A percentile compares a stretch with the other conserved stretches of the same genome.
phyloP scores from a whole-genome alignment of 2,329 filamentous ascomycete genomes.

The Xylariaceae sp. region DNA sequence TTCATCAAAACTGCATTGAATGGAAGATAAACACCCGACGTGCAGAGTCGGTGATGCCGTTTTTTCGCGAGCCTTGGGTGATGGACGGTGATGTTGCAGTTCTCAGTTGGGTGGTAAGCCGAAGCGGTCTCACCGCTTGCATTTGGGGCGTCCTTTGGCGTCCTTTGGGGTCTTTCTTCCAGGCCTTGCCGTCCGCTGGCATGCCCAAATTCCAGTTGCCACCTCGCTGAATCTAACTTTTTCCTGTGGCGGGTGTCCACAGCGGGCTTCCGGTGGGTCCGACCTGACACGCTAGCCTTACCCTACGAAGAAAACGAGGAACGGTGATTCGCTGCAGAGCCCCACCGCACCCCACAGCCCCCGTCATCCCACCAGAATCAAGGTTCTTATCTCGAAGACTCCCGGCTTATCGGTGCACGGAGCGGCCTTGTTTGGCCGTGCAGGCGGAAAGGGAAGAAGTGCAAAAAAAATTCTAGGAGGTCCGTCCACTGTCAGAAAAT shows the following conservation, averaged over 20 bases:
- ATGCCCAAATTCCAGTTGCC: background rate
- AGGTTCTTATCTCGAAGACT: background rate
- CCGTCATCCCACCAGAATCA: background rate
- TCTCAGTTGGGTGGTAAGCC: too few species aligned
- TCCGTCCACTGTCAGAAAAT: constrained; percentile 17
- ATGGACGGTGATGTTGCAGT: too few species aligned
- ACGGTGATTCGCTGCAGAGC: background rate
- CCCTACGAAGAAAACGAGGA: background rate
- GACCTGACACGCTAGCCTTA: background rate
- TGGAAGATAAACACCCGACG: too few species aligned
- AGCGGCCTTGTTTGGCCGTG: background rate
- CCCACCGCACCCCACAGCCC: background rate
- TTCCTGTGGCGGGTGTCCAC: constrained; percentile 10
- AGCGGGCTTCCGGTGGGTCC: background rate
- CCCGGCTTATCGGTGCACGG: constrained; percentile 5
- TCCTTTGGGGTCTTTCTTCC: background rate
- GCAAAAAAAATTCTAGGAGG: constrained; percentile 8
- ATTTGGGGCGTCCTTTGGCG: background rate
- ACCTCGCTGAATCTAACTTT: background rate
- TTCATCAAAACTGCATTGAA: too few species aligned
- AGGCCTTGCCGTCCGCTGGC: background rate
- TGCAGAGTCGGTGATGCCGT: too few species aligned
- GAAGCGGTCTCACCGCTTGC: background rate
- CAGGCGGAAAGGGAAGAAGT: background rate
- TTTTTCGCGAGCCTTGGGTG: too few species aligned